Evolutionary conservation across 331 rosid species (phyloP).

Genomic region (Pyrus hybrid): DNA sequence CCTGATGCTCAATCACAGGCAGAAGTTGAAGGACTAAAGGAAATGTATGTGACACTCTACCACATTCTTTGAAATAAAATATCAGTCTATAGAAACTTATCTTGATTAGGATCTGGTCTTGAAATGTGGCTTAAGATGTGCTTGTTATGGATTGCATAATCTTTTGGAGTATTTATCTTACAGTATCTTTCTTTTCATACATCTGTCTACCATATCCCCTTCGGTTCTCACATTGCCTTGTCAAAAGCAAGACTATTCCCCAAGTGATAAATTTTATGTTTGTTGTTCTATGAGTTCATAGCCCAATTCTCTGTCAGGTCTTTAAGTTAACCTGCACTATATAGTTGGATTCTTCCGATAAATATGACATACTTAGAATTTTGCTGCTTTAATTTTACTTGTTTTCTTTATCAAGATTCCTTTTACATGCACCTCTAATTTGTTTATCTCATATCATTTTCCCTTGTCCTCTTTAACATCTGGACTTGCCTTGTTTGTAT

Average conservation of each 20-base stretch:
- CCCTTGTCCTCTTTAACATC: not conserved
- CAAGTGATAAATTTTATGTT: not conserved
- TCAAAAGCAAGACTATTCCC: not conserved
- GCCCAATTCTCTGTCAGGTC: not conserved
- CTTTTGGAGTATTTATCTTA: not conserved
- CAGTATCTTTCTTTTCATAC: not conserved
- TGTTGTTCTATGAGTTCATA: not conserved
- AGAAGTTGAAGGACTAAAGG: constrained; percentile 59
- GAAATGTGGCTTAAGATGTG: not conserved
- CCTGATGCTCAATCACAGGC: constrained; percentile 51
- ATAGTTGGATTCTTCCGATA: not conserved
- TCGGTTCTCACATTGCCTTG: not conserved
- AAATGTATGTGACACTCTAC: constrained; percentile 43
- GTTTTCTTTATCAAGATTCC: not conserved
- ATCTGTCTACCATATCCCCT: not conserved
- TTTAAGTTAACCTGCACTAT: no score
- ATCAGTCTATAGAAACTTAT: not conserved
- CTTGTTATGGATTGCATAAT: not conserved
- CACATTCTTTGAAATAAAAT: not conserved
- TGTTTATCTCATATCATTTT: not conserved
- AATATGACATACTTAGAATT: not conserved
- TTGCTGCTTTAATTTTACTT: not conserved
- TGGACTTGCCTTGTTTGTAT: not conserved
- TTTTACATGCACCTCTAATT: not conserved
- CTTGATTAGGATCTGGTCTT: not conserved